Base-by-base conservation (phyloP, 352 stramenopile species). In the Elongisporangium anandrum region DNA sequence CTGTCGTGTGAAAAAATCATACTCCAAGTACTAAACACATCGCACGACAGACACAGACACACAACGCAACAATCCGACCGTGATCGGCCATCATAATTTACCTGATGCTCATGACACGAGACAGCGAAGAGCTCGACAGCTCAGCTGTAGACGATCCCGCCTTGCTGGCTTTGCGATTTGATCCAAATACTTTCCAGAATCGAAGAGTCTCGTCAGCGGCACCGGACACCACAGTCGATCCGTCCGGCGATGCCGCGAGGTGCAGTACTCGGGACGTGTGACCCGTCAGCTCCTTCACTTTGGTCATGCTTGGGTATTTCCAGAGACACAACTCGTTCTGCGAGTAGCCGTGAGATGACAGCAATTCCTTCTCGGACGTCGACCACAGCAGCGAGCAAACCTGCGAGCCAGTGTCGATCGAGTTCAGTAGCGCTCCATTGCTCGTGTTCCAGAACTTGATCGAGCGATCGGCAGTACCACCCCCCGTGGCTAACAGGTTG, bases 381-480 rank as follows among this genome's bases (percentile, higher is more conserved):
- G 88, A 97, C 93, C 93, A 98, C 59, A 97, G 57, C 24, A 99
- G 79, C 2, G 95, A 94, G 72, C 97, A 99, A 10, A 99, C 97
- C 66, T 99, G 97, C 15, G 88, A 98, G 54, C 96, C 97, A 50
- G 97, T 99, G 71, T 99, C 95, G 17, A 99, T 90, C 19, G 88
- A 98, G 90, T 98, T 85, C 63, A 98, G 87, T 92, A 73, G 87
- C 58, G 98, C 97, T 17, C 99, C 83, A 22, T 90, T 97, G 16
- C 78, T 79, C 12, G 94, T 94, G 73, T 99, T 99, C 97, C 97
- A 99, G 64, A 99, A 98, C 77, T 99, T 99, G 79, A 99, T 99
- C 56, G 88, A 97, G 39, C 97, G 82, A 77, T 99, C 97, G 19
- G 97, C 97, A 20, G 97, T 99, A 62, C 97, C 97, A 29, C 96